Base-by-base conservation (phyloP, 352 stramenopile species). In the Globisporangium megalacanthum region DNA sequence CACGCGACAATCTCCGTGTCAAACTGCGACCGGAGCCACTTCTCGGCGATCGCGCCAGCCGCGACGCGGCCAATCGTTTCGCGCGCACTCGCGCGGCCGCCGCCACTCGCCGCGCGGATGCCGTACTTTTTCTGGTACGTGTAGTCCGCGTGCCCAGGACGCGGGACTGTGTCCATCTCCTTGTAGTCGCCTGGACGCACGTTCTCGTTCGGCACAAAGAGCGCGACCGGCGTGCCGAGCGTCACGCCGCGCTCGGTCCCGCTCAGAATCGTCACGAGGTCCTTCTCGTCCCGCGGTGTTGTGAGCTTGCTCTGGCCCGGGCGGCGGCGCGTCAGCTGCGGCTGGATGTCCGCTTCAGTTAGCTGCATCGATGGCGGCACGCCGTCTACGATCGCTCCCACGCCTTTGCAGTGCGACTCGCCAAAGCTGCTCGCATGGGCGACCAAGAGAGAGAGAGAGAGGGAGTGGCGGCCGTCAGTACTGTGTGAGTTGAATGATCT, bases 101-200 rank as follows among this genome's bases (percentile, higher is more conserved):
- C 97, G 49, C 97, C 97, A 46, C 94, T 97, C 63, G 98, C 94
- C 9, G 97, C 96, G 50, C 96, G 90, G 47, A 98, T 97, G 61
- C 97, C 97, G 72, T 99, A 99, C 75, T 99, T 99, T 74, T 97
- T 95, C 87, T 99, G 96, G 77, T 99, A 99, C 57, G 96, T 99
- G 56, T 98, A 98, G 80, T 99, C 97, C 9, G 97, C 97, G 75
- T 99, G 97, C 29, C 88, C 95, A 11, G 96, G 96, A 33, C 87
- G 83, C 13, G 87, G 86, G 25, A 95, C 83, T 4, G 89, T 75
- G 58, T 84, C 92, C 94, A 99, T 98, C 58, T 98, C 96, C 72
- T 98, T 98, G 66, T 99, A 98, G 61, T 99, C 96, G 25, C 89
- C 72, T 3, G 90, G 95, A 49, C 95, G 86, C 57, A 99, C 95